Percentiles rank a stretch among this genome's conserved stretches.
Evolutionary conservation across 768 basidiomycete genomes (phyloP).

Genomic region (Tylopilus subfusipes): DNA sequence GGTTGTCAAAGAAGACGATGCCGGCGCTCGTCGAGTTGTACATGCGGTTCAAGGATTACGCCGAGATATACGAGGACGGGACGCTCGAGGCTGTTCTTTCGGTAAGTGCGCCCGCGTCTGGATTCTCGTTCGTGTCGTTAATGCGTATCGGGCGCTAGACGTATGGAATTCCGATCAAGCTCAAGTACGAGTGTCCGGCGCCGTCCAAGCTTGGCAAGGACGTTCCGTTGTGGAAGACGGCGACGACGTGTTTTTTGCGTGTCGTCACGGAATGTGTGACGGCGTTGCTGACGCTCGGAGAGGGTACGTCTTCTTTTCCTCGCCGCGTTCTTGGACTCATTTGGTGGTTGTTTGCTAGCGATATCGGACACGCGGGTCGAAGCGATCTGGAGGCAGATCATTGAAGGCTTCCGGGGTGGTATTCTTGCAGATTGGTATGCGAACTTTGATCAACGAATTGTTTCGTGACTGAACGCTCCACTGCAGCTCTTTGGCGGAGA

Average conservation of each 20-base stretch:
- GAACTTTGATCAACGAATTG: neutral
- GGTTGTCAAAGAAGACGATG: conserved; percentile 84
- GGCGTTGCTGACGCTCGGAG: conserved; percentile 48
- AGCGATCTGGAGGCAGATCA: conserved; percentile 80
- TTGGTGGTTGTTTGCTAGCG: conserved; percentile 31
- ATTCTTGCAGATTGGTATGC: conserved; percentile 82
- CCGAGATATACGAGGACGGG: conserved; percentile 71
- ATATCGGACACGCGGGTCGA: conserved; percentile 65
- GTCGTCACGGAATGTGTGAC: conserved; percentile 65
- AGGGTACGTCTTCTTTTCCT: conserved; percentile 38
- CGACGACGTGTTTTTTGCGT: conserved; percentile 72
- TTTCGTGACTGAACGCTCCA: neutral
- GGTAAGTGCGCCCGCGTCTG: conserved; percentile 39
- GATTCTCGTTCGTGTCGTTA: neutral
- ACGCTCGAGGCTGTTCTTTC: conserved; percentile 81
- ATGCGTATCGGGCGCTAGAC: too few relatives aligned
- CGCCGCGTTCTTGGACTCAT: neutral
- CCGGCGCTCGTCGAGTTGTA: conserved; percentile 79
- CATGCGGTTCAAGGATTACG: conserved; percentile 55
- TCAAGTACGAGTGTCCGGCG: conserved; percentile 92
- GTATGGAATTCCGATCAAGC: conserved; percentile 85
- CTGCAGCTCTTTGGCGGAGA: conserved; percentile 52
- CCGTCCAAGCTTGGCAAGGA: conserved; percentile 88
- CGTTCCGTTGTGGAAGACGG: conserved; percentile 90
- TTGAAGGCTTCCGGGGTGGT: conserved; percentile 78